Conservation (phyloP, 371 early-diverging fungal genomes). For the Actinomucor elegans region DNA sequence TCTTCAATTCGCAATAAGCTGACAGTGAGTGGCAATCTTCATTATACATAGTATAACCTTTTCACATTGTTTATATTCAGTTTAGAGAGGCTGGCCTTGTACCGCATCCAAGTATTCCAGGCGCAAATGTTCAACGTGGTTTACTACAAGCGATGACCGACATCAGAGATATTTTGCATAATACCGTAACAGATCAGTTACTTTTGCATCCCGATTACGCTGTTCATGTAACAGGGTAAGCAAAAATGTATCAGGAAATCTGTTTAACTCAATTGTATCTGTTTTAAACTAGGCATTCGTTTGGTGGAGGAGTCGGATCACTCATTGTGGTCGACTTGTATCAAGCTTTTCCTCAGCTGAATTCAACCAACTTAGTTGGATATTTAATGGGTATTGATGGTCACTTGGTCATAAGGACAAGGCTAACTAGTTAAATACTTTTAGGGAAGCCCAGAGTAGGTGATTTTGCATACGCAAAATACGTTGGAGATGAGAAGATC, state of each 20-base stretch:
- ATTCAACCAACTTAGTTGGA: not conserved
- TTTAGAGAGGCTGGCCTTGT: not conserved
- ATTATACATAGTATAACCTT: not conserved
- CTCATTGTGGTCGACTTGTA: constrained; percentile 8
- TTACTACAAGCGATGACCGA: constrained; percentile 1
- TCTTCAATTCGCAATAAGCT: constrained; percentile 2
- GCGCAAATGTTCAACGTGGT: constrained; percentile 14
- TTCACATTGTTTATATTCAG: not conserved
- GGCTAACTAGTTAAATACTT: not conserved
- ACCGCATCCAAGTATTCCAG: constrained; percentile 10
- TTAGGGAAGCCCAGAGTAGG: constrained; percentile 20
- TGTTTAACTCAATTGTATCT: no score
- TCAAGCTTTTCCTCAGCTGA: not conserved
- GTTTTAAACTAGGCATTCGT: constrained; percentile 25
- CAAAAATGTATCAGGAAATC: no score
- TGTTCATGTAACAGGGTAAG: constrained; percentile 11
- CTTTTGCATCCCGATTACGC: constrained; percentile 7
- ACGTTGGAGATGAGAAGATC: not conserved
- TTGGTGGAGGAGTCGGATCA: constrained; percentile 20
- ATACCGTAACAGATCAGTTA: constrained; percentile 10
- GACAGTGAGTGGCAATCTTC: not conserved
- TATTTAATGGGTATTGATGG: constrained; percentile 8
- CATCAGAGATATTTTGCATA: constrained; percentile 5
- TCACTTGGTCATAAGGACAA: no score
- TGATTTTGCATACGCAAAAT: constrained; percentile 12